phyloP scores from a whole-genome alignment of 1,284 basidiomycete genomes.

The Earliella scabrosa region DNA sequence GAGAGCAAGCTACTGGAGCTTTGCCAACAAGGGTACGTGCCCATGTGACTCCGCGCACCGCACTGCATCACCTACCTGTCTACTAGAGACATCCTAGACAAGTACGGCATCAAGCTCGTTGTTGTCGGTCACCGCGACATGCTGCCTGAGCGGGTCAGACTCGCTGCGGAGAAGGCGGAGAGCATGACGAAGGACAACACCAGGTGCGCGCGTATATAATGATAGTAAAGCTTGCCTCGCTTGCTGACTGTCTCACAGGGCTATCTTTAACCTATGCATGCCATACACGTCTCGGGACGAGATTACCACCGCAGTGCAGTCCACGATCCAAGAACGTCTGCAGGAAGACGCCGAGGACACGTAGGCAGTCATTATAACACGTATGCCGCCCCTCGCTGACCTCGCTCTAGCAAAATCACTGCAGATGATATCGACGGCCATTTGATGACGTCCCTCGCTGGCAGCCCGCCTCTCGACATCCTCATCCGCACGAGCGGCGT shows the following conservation, averaged over 20 bases:
- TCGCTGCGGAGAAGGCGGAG: slow-evolving; percentile 78
- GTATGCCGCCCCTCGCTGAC: not conserved
- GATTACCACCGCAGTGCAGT: slow-evolving; percentile 79
- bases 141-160: slow-evolving; percentile 79
- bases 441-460: slow-evolving; percentile 67
- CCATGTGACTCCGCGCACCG: not conserved
- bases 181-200: slow-evolving; percentile 77
- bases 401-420: slow-evolving; percentile 59
- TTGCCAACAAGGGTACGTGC: slow-evolving; percentile 75
- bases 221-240: too few species aligned
- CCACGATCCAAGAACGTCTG: slow-evolving; percentile 50
- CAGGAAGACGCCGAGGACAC: slow-evolving; percentile 14
- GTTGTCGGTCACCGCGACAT: slow-evolving; percentile 81
- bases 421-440: slow-evolving; percentile 68
- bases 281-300: slow-evolving; percentile 94
- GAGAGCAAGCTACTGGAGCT: slow-evolving; percentile 85
- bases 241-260: slow-evolving; percentile 49
- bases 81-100: slow-evolving; percentile 75
- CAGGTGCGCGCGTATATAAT: slow-evolving; percentile 48
- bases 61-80: too few species aligned
- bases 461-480: slow-evolving; percentile 87
- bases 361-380: not conserved
- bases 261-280: slow-evolving; percentile 94
- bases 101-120: slow-evolving; percentile 86
- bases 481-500: slow-evolving; percentile 94